Conservation (phyloP, 441 rosid species). For the Mallotus repandus region DNA sequence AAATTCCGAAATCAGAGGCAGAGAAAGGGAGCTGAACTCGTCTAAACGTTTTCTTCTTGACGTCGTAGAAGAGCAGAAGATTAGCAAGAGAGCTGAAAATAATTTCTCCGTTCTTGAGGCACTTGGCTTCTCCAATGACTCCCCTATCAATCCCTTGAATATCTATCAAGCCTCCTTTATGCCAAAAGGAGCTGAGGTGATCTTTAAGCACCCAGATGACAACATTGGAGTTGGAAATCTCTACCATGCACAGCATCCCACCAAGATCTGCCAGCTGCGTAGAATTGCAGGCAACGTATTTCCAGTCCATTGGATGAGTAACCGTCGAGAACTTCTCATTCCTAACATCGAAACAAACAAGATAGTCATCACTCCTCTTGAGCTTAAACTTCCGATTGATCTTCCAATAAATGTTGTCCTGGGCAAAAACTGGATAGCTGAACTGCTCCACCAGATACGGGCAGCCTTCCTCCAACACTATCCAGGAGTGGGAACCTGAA, state of each 20-base stretch:
- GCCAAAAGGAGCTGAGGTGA: conserved; percentile 8
- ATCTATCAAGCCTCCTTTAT: background rate
- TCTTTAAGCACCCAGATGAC: conserved; percentile 2
- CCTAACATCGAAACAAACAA: conserved; percentile 1
- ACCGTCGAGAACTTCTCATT: conserved; percentile 13
- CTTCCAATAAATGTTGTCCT: conserved; percentile 21
- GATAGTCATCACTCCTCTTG: background rate
- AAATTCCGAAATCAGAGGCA: conserved; percentile 5
- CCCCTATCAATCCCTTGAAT: background rate
- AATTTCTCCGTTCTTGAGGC: conserved; percentile 7
- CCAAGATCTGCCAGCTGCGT: conserved; percentile 17
- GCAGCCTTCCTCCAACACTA: background rate
- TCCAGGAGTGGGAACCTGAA: background rate
- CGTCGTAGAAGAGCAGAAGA: conserved; percentile 7
- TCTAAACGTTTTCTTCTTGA: background rate
- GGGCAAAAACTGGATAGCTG: conserved; percentile 16
- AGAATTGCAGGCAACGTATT: background rate
- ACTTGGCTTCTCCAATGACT: conserved; percentile 9
- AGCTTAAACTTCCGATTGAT: background rate
- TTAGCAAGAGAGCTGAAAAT: conserved; percentile 6
- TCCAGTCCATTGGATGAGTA: conserved; percentile 10
- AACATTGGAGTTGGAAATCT: background rate
- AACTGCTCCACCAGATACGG: conserved; percentile 19
- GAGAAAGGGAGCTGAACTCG: background rate
- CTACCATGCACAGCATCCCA: conserved; percentile 8